phyloP scores from a whole-genome alignment of 164 flowering plant genomes.

The Tetrastigma voinierianum region DNA sequence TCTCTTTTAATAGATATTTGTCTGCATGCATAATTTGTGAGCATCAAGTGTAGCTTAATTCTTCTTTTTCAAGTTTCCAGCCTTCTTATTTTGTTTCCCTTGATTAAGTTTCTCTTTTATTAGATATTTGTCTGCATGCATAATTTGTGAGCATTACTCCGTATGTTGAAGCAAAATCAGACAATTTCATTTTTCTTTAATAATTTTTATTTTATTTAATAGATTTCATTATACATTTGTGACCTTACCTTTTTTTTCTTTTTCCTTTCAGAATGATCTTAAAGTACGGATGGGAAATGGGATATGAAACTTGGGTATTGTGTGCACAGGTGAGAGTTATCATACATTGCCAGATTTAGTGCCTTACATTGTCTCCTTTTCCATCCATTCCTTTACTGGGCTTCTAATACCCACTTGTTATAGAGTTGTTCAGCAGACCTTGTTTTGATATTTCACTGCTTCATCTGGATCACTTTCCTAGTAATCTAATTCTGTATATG shows the following conservation, averaged over 20 bases:
- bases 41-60: too few relatives aligned
- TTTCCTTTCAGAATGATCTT: conserved; percentile 77
- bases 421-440: background rate
- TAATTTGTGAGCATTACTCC: background rate
- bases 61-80: too few relatives aligned
- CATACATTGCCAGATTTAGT: background rate
- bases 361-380: too few relatives aligned
- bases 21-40: background rate
- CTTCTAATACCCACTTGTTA: background rate
- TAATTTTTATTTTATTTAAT: background rate
- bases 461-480: background rate
- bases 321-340: conserved; percentile 74
- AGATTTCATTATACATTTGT: background rate
- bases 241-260: conserved; percentile 3
- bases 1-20: background rate
- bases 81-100: too few relatives aligned
- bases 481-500: background rate
- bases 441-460: background rate
- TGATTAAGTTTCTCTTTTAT: background rate
- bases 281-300: conserved; percentile 99
- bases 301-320: conserved; percentile 99
- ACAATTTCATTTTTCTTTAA: background rate
- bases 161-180: background rate
- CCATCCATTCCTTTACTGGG: background rate
- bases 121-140: background rate